Conservation (phyloP, 352 stramenopile genomes). For the Albugo candida region DNA sequence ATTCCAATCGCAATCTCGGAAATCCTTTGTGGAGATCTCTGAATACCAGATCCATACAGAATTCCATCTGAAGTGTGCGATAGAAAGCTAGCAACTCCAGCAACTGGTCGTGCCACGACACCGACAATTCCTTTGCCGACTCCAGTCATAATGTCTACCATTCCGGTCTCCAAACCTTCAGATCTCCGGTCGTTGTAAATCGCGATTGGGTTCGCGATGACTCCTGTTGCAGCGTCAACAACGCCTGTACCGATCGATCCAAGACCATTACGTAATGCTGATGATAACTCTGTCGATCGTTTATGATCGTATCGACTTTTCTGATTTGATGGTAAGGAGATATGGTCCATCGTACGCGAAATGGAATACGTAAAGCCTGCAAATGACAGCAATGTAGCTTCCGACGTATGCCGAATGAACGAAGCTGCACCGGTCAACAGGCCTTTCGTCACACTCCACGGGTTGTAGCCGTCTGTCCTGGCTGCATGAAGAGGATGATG, state of each 20-base stretch:
- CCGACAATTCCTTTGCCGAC: constrained; percentile 63
- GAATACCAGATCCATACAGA: constrained; percentile 33
- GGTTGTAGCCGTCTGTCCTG: constrained; percentile 51
- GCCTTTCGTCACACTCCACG: constrained; percentile 52
- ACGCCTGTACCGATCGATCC: constrained; percentile 54
- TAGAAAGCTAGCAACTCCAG: constrained; percentile 53
- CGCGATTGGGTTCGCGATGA: constrained; percentile 57
- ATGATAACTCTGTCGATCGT: constrained; percentile 37
- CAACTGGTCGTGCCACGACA: constrained; percentile 56
- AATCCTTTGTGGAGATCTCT: not conserved
- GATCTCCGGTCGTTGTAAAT: constrained; percentile 47
- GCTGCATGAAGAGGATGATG: constrained; percentile 46
- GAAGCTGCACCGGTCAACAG: constrained; percentile 44
- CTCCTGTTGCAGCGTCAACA: constrained; percentile 46
- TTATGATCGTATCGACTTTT: constrained; percentile 39
- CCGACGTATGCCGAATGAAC: constrained; percentile 46
- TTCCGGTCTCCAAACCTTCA: constrained; percentile 31
- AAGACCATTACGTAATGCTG: constrained; percentile 36
- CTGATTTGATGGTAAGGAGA: constrained; percentile 41
- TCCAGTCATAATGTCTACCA: constrained; percentile 44
- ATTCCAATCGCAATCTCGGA: constrained; percentile 10
- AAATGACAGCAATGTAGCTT: constrained; percentile 44
- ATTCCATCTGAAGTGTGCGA: constrained; percentile 59
- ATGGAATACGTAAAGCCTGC: constrained; percentile 70
- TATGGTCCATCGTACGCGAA: constrained; percentile 60